Percentiles rank a stretch among this genome's conserved stretches.
Evolutionary conservation across 257 asterid species (phyloP).

Genomic region (Coffea eugenioides): DNA sequence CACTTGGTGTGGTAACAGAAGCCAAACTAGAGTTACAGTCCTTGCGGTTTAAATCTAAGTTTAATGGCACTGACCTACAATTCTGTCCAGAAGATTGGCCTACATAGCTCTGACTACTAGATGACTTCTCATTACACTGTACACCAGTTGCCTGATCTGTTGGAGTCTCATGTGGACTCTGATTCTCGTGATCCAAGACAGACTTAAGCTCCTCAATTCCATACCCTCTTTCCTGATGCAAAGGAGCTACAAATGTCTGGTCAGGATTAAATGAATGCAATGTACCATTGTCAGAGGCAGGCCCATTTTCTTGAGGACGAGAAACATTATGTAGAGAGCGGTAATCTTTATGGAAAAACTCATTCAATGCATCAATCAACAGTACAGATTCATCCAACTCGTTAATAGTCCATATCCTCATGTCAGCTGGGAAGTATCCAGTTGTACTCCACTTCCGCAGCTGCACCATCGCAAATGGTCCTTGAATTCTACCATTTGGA

Average conservation of each 20-base stretch:
- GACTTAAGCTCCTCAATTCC: conserved; percentile 37
- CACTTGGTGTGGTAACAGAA: conserved; percentile 25
- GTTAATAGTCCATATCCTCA: conserved; percentile 87
- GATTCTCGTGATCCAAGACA: conserved; percentile 36
- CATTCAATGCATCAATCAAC: conserved; percentile 62
- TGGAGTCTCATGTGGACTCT: conserved; percentile 20
- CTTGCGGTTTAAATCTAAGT: conserved; percentile 25
- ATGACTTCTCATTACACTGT: conserved; percentile 22
- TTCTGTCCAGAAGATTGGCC: conserved; percentile 33
- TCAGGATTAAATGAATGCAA: conserved; percentile 4
- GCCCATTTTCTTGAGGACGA: conserved; percentile 32
- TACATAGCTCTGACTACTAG: conserved; percentile 11
- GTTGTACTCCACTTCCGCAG: conserved; percentile 80
- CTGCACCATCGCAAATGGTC: conserved; percentile 89
- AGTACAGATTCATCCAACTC: conserved; percentile 72
- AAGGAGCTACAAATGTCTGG: background rate
- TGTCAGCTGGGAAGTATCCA: conserved; percentile 75
- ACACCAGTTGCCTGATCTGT: conserved; percentile 23
- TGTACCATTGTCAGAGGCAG: conserved; percentile 16
- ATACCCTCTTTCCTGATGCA: background rate
- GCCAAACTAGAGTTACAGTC: conserved; percentile 24
- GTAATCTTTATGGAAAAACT: conserved; percentile 47
- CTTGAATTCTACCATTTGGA: conserved; percentile 85
- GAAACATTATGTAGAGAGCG: conserved; percentile 37
- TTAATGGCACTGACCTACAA: conserved; percentile 14